phyloP scores from a whole-genome alignment of 2,329 filamentous ascomycete species.

The Exophiala calicioides region DNA sequence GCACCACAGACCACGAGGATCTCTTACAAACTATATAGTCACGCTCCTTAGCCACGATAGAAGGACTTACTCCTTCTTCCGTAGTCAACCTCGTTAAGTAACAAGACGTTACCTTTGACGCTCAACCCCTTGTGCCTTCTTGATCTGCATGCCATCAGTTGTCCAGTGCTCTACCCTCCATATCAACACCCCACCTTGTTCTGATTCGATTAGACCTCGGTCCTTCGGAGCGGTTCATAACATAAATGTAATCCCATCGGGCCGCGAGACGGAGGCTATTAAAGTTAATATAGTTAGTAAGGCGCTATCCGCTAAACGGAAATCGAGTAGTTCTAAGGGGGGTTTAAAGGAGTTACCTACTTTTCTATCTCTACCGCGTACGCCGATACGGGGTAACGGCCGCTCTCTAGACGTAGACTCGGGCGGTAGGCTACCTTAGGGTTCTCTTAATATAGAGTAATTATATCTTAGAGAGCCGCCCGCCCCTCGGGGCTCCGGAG shows the following conservation, averaged over 20 bases:
- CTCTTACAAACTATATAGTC: no score
- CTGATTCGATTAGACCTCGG: no score
- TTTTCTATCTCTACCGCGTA: constrained; percentile 15
- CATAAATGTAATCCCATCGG: constrained; percentile 28
- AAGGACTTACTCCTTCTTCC: no score
- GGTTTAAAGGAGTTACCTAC: constrained; percentile 11
- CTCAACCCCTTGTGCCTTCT: no score
- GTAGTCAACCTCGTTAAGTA: no score
- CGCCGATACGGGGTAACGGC: constrained; percentile 19
- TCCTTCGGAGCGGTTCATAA: no score
- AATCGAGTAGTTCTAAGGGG: constrained; percentile 3
- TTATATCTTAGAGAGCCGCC: constrained; percentile 27
- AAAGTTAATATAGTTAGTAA: constrained; percentile 10
- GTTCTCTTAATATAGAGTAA: constrained; percentile 26
- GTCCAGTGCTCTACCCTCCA: no score
- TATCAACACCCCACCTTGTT: no score
- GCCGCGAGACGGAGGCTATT: constrained; percentile 7
- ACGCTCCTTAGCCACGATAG: no score
- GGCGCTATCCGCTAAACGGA: constrained; percentile 3
- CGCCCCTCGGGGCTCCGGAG: constrained; percentile 28
- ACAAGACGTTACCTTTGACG: no score
- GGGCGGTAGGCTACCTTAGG: constrained; percentile 25
- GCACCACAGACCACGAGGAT: no score
- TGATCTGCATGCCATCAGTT: no score
- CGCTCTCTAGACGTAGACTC: constrained; percentile 30